These are phyloP conservation scores for Cyclotella atomus DNA, from an alignment of 108 stramenopile species.

Conservation along the genomic window DNA sequence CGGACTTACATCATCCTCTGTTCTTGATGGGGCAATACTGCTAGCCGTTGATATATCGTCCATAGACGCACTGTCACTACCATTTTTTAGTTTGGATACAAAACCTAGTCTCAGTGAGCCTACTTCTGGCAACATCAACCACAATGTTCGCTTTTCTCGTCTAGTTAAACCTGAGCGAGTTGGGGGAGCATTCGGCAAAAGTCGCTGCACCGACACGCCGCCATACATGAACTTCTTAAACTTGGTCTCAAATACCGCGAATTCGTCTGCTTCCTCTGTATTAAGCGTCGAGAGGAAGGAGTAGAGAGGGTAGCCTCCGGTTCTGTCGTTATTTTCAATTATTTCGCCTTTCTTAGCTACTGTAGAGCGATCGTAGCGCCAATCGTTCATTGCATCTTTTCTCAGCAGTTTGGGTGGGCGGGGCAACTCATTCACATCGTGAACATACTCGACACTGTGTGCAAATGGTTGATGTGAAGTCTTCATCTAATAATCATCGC, in stretches of 20 bases:
- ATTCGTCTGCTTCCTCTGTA: constrained; percentile 55
- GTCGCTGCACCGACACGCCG: constrained; percentile 73
- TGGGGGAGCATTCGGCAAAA: constrained; percentile 52
- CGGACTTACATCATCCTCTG: constrained; percentile 39
- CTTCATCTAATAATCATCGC: background rate
- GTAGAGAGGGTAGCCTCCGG: constrained; percentile 20
- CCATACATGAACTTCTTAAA: constrained; percentile 85
- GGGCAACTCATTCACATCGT: constrained; percentile 76
- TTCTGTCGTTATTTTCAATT: constrained; percentile 37
- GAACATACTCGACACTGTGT: constrained; percentile 70
- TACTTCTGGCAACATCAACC: constrained; percentile 80
- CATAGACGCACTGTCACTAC: constrained; percentile 24
- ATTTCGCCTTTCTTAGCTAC: constrained; percentile 33
- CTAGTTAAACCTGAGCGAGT: constrained; percentile 51
- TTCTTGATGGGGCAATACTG: constrained; percentile 32
- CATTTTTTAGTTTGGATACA: constrained; percentile 66
- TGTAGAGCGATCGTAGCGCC: constrained; percentile 52
- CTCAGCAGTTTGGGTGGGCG: constrained; percentile 61
- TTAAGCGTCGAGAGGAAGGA: constrained; percentile 51
- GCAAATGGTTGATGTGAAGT: too few species aligned
- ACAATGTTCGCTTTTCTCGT: constrained; percentile 75
- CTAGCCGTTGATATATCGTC: constrained; percentile 45
- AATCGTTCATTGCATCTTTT: constrained; percentile 60
- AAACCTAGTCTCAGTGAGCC: constrained; percentile 75
- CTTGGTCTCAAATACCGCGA: constrained; percentile 62